Evolutionary conservation across 2,329 filamentous ascomycete genomes (phyloP).

Genomic region (Ceratocystis harringtonii): DNA sequence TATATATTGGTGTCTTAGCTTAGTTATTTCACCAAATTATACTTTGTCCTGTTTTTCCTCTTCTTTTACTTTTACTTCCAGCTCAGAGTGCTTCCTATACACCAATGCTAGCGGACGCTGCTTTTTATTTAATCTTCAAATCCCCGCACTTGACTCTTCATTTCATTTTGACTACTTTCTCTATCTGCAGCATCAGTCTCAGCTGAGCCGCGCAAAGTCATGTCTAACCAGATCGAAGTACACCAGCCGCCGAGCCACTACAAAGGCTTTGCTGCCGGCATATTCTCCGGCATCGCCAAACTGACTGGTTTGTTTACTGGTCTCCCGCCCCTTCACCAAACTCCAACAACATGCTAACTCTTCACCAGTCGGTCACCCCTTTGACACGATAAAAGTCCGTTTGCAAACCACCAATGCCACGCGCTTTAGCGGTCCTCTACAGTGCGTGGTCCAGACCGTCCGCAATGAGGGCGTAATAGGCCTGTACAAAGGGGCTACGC

Average conservation of each 20-base stretch:
- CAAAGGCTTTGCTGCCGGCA: conserved; percentile 92
- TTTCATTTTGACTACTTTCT: not conserved
- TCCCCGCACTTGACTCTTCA: not conserved
- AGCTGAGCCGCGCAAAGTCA: not conserved
- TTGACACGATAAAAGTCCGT: conserved; percentile 94
- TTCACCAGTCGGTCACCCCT: conserved; percentile 49
- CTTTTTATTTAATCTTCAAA: not conserved
- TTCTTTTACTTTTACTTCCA: not conserved
- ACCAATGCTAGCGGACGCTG: not conserved
- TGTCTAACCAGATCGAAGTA: conserved; percentile 4
- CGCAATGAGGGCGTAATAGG: conserved; percentile 71
- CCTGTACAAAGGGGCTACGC: conserved; percentile 87
- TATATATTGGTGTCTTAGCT: not conserved
- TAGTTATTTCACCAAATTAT: not conserved
- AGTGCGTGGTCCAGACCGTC: conserved; percentile 73
- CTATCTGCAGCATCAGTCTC: not conserved
- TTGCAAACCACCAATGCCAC: conserved; percentile 67
- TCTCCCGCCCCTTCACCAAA: conserved; percentile 19
- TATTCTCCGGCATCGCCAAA: conserved; percentile 89
- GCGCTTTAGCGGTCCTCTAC: conserved; percentile 72
- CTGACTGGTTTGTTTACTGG: conserved; percentile 47
- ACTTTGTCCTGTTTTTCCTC: not conserved
- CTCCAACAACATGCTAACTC: conserved; percentile 8
- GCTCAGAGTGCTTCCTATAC: not conserved
- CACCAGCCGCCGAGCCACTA: conserved; percentile 43